phyloP scores from a whole-genome alignment of 1,284 basidiomycete species.

The Mycena sp. region DNA sequence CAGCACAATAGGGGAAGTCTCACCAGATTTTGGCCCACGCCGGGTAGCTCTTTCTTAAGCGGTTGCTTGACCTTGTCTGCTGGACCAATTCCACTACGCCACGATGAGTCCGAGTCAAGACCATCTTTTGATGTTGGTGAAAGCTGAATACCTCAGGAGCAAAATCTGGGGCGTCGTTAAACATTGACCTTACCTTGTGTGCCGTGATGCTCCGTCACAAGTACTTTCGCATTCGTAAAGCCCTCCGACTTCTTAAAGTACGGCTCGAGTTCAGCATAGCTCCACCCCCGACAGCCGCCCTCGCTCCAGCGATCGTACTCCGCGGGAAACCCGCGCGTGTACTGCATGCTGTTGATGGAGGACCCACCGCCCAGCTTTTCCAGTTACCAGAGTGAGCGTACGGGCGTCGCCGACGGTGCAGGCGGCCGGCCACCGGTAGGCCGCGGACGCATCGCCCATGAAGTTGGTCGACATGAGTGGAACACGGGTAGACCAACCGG shows the following conservation, averaged over 20 bases:
- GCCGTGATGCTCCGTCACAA: not conserved
- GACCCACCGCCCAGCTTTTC: conserved; percentile 52
- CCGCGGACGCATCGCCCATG: conserved; percentile 30
- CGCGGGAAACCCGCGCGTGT: conserved; percentile 38
- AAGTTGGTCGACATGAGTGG: conserved; percentile 42
- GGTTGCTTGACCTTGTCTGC: not conserved
- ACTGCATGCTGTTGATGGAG: conserved; percentile 47
- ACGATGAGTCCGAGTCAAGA: too few species aligned
- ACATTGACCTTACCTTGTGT: not conserved
- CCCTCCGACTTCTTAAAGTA: conserved; percentile 43
- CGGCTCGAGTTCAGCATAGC: conserved; percentile 39
- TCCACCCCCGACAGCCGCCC: conserved; percentile 40
- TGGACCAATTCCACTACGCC: conserved; percentile 4
- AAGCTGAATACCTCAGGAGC: conserved; percentile 27
- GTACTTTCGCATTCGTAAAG: not conserved
- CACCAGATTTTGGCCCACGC: conserved; percentile 20
- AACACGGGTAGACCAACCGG: conserved; percentile 37
- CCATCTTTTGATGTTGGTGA: not conserved
- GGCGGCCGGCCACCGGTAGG: conserved; percentile 27
- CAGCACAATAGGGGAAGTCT: not conserved
- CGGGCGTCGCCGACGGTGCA: conserved; percentile 26
- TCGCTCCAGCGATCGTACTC: conserved; percentile 43
- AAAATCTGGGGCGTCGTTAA: conserved; percentile 36
- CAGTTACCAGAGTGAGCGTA: conserved; percentile 38
- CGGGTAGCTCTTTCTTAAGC: conserved; percentile 13